These are phyloP conservation scores for Rhynchospora tenuis DNA, from an alignment of 176 grass and related monocot species.

Conservation along the genomic window DNA sequence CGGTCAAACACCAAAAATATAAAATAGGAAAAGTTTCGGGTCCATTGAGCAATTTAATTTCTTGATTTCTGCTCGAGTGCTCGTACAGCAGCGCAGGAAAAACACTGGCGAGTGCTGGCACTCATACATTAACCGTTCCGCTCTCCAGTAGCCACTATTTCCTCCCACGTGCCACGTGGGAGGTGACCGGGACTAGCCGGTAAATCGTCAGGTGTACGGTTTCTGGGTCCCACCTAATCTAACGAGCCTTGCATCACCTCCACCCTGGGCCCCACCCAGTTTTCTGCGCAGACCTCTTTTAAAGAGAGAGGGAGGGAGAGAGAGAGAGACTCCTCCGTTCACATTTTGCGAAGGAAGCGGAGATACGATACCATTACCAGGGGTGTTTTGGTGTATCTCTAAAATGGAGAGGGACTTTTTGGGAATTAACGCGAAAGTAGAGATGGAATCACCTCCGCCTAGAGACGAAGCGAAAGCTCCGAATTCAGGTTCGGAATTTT, in stretches of 20 bases:
- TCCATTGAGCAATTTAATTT: background rate
- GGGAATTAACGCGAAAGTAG: background rate
- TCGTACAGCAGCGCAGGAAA: background rate
- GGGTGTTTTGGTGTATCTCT: background rate
- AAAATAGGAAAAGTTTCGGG: background rate
- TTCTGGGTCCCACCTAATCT: conserved; percentile 8
- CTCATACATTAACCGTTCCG: background rate
- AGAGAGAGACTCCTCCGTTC: background rate
- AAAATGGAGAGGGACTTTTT: conserved; percentile 24
- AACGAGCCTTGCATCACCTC: background rate
- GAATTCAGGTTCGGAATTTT: conserved; percentile 16
- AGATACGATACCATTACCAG: background rate
- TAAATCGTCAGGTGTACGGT: conserved; percentile 16
- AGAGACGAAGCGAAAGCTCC: background rate
- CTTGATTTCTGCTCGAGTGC: too few relatives aligned
- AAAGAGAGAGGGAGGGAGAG: background rate
- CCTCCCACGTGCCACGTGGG: conserved; percentile 14
- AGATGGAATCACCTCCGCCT: background rate
- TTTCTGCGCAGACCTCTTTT: background rate
- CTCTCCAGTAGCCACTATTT: background rate
- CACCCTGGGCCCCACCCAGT: background rate
- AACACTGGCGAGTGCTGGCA: background rate
- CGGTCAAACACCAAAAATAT: background rate
- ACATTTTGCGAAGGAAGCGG: background rate
- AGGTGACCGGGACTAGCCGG: background rate